Evolutionary conservation across 176 grass and related monocot species (phyloP), one percentile per base, ranked within the genome.

Genomic region (Tillandsia leiboldiana): DNA sequence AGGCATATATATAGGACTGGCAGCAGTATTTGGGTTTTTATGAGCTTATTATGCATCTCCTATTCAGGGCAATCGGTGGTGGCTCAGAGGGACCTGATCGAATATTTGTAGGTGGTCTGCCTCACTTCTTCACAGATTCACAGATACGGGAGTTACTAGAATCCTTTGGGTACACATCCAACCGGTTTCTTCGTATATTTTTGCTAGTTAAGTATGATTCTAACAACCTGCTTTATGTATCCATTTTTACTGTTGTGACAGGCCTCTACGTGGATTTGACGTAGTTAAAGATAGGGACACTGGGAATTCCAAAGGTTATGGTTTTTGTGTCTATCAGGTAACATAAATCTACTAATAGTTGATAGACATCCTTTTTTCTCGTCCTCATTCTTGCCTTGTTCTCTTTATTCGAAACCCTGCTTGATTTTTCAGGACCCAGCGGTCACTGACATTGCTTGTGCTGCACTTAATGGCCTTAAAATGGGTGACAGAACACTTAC

Each of bases 301-400:
- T n/a, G 75, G 75, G 50, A 77, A 77, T 47, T 69, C 75, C 59
- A 77, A 77, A 69, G 75, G 75, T 61, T 77, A 77, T 77, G 75
- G 75, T 17, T 77, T 77, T 61, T 77, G 74, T 77, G 74, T 68
- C 27, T 77, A 77, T 66, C 74, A 77, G 74, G 74, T 77, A 77
- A 59, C 4, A 61, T 72, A 13, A 20, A 53, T 27, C 20, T 12
- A 51, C 13, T 42, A 28, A 69, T 49, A 59, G 8, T 15, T 49
- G 10, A 59, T 59, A 15, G 27, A 27, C 13, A 11, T 22, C 26
- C 27, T 48, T 15, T 2, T 17, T 48, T 59, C 8, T 48, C 28
- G 20, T 72, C 22, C 17, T 23, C 56, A 61, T 23, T 61, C 14
- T 9, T 42, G 13, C 8, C 50, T 26, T 47, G 12, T 59, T 68